Conservation (phyloP, 164 flowering plant genomes). For the Buxus sempervirens region DNA sequence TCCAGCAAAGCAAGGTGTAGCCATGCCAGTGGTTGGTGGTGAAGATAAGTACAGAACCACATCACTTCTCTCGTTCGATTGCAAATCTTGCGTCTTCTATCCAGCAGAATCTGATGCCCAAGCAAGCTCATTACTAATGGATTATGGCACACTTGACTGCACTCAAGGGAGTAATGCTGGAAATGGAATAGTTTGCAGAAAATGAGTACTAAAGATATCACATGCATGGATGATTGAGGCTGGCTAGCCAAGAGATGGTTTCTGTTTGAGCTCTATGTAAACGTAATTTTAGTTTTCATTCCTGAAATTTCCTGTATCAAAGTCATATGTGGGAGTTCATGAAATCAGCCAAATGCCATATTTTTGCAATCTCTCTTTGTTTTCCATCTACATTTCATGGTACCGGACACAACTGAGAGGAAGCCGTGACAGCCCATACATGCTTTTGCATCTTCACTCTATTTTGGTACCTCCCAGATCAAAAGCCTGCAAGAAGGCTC, state of each 20-base stretch:
- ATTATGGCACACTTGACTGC: slow-evolving; percentile 51
- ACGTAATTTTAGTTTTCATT: too few relatives aligned
- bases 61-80: slow-evolving; percentile 54
- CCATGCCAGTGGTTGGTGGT: slow-evolving; percentile 76
- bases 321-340: background rate
- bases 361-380: background rate
- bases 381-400: too few relatives aligned
- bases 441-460: background rate
- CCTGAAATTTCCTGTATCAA: background rate
- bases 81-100: slow-evolving; percentile 46
- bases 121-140: slow-evolving; percentile 21
- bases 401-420: background rate
- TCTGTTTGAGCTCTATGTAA: too few relatives aligned
- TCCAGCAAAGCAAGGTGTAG: slow-evolving; percentile 68
- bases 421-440: background rate
- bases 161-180: slow-evolving; percentile 35
- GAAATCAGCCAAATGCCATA: background rate
- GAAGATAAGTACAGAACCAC: slow-evolving; percentile 59
- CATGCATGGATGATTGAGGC: background rate
- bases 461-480: background rate
- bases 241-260: background rate
- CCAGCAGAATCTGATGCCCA: slow-evolving; percentile 20
- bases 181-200: slow-evolving; percentile 63
- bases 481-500: background rate
- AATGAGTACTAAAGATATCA: slow-evolving; percentile 17